phyloP scores from a whole-genome alignment of 768 basidiomycete genomes.

The Cyclocybe cylindracea region DNA sequence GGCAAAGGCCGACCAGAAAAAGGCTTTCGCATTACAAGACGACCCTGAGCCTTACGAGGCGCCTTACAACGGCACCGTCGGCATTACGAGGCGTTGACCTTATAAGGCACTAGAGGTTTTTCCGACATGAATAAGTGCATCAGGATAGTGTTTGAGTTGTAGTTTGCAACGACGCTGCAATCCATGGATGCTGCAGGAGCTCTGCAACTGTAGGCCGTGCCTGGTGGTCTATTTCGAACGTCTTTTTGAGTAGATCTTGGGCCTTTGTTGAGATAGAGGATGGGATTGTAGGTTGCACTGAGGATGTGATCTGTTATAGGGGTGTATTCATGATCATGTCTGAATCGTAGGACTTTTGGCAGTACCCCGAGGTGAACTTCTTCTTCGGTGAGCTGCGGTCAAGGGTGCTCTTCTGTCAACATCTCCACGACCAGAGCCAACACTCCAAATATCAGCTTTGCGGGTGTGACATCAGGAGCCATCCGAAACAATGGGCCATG shows the following conservation, averaged over 20 bases:
- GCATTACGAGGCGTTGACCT: no score
- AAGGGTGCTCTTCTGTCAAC: slow-evolving; percentile 95
- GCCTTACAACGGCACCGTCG: no score
- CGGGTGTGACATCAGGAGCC: slow-evolving; percentile 97
- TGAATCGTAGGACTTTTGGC: not conserved
- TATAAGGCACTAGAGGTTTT: not conserved
- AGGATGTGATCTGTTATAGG: slow-evolving; percentile 86
- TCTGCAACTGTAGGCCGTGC: slow-evolving; percentile 78
- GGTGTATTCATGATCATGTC: not conserved
- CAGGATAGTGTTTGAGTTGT: no score
- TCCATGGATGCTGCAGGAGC: slow-evolving; percentile 76
- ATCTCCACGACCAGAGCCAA: slow-evolving; percentile 93
- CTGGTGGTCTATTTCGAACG: slow-evolving; percentile 85
- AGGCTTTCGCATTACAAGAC: no score
- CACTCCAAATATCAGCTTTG: slow-evolving; percentile 96
- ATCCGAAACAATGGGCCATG: slow-evolving; percentile 99
- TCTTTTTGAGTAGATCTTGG: slow-evolving; percentile 80
- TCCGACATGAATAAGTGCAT: not conserved
- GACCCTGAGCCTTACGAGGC: no score
- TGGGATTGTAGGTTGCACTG: slow-evolving; percentile 84
- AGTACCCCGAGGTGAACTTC: slow-evolving; percentile 95
- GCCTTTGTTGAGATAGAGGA: slow-evolving; percentile 90
- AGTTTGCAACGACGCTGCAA: slow-evolving; percentile 24
- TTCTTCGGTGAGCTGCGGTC: slow-evolving; percentile 96
- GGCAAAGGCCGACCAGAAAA: no score